Percentiles rank a stretch among this genome's conserved stretches.
These are phyloP conservation scores for Xylaria sp. DNA, from an alignment of 2,329 filamentous ascomycete species.

Conservation along the genomic window DNA sequence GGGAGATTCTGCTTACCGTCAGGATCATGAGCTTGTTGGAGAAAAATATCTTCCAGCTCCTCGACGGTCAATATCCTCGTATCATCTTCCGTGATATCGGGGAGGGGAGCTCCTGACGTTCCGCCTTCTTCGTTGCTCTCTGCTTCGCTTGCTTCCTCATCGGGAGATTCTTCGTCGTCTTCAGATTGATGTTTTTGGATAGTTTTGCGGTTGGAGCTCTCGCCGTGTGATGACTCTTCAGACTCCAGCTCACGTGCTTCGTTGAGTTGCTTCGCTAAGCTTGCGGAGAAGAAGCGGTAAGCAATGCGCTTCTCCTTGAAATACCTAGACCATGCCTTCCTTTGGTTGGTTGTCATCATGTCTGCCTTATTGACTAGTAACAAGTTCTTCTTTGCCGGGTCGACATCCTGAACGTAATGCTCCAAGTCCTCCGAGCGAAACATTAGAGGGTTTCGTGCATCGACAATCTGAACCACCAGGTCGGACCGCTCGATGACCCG, in stretches of 20 bases:
- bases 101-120: conserved; percentile 52
- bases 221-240: conserved; percentile 52
- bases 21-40: conserved; percentile 74
- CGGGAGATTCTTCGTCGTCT: conserved; percentile 40
- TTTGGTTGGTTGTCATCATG: conserved; percentile 93
- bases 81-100: conserved; percentile 63
- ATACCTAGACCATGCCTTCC: conserved; percentile 85
- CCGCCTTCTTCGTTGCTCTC: conserved; percentile 53
- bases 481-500: conserved; percentile 97
- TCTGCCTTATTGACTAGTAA: conserved; percentile 98
- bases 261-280: conserved; percentile 88
- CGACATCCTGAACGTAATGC: conserved; percentile 91
- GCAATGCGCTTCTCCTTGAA: conserved; percentile 83
- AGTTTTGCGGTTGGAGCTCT: conserved; percentile 50
- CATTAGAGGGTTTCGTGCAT: conserved; percentile 91
- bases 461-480: conserved; percentile 96
- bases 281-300: conserved; percentile 96
- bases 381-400: conserved; percentile 87
- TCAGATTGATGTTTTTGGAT: conserved; percentile 43
- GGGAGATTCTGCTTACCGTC: conserved; percentile 55
- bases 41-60: conserved; percentile 89
- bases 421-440: conserved; percentile 96
- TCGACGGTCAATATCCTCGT: conserved; percentile 91
- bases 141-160: conserved; percentile 44
- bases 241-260: conserved; percentile 72